Conservation (phyloP, 106 monocot species). For the Dendrobium nobile region DNA sequence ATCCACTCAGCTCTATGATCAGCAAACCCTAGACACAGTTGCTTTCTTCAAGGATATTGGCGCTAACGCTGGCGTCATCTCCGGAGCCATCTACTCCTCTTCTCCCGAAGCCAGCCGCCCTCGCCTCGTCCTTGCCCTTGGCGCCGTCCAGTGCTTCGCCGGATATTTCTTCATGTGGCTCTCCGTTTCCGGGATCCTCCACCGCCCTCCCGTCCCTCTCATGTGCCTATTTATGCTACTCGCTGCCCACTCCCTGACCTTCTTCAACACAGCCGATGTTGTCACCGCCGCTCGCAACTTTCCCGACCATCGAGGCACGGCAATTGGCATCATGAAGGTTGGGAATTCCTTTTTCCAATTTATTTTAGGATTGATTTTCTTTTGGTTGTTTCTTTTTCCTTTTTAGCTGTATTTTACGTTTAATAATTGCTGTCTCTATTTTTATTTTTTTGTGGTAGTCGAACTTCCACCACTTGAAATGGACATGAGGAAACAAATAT, state of each 20-base stretch:
- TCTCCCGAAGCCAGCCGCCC: conserved; percentile 7
- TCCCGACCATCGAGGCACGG: conserved; percentile 26
- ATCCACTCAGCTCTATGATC: conserved; percentile 19
- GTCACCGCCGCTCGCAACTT: conserved; percentile 33
- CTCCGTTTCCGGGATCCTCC: conserved; percentile 39
- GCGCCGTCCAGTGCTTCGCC: conserved; percentile 49
- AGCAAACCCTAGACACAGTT: conserved; percentile 31
- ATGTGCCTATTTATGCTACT: conserved; percentile 78
- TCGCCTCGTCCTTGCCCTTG: conserved; percentile 38
- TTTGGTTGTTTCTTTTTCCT: not conserved
- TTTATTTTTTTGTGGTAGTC: too few species aligned
- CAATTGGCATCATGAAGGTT: conserved; percentile 44
- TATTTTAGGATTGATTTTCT: not conserved
- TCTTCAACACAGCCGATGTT: conserved; percentile 71
- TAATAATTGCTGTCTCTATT: too few species aligned
- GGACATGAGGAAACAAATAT: too few species aligned
- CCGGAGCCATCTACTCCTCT: conserved; percentile 31
- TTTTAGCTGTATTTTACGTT: too few species aligned
- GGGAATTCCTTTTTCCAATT: not conserved
- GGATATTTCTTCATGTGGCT: conserved; percentile 74
- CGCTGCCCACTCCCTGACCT: conserved; percentile 73
- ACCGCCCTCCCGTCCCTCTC: conserved; percentile 23
- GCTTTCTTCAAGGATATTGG: conserved; percentile 34
- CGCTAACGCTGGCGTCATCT: conserved; percentile 19
- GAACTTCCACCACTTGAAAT: too few species aligned